These are phyloP conservation scores for Linum lewisii DNA, from an alignment of 345 rosid genomes.

Conservation along the genomic window DNA sequence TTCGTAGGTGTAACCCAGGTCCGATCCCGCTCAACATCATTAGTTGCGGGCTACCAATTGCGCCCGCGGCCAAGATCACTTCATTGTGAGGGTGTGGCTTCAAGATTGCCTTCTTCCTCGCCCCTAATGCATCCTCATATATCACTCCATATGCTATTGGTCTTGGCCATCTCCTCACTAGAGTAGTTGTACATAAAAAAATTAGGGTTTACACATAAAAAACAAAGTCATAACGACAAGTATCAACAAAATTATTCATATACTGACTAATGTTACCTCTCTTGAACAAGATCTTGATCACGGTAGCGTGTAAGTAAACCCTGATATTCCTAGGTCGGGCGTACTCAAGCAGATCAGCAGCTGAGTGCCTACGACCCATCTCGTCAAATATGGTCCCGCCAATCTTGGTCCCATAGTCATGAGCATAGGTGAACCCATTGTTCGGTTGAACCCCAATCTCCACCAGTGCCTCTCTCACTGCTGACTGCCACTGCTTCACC, in stretches of 20 bases:
- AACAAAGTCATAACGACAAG: too few species aligned
- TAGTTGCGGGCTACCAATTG: conserved; percentile 78
- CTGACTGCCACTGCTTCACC: conserved; percentile 61
- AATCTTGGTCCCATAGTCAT: conserved; percentile 55
- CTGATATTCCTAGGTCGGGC: conserved; percentile 33
- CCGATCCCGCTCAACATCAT: conserved; percentile 76
- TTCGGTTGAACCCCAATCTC: conserved; percentile 56
- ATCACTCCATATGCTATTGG: conserved; percentile 63
- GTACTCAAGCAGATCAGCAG: conserved; percentile 67
- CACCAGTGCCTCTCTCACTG: conserved; percentile 55
- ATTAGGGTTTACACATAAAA: too few species aligned
- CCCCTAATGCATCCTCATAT: conserved; percentile 39
- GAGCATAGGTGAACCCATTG: conserved; percentile 66
- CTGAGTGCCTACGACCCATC: conserved; percentile 59
- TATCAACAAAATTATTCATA: too few species aligned
- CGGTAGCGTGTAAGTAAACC: conserved; percentile 64
- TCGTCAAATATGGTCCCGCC: conserved; percentile 67
- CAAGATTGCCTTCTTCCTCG: conserved; percentile 34
- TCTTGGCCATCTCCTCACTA: conserved; percentile 25
- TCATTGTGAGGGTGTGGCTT: conserved; percentile 33
- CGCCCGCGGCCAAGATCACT: conserved; percentile 65
- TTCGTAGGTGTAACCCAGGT: conserved; percentile 36
- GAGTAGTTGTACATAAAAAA: background rate
- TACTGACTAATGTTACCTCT: background rate
- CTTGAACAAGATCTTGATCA: conserved; percentile 40